Evolutionary conservation across 306 rosid species (phyloP).

Genomic region (Begonia masoniana): DNA sequence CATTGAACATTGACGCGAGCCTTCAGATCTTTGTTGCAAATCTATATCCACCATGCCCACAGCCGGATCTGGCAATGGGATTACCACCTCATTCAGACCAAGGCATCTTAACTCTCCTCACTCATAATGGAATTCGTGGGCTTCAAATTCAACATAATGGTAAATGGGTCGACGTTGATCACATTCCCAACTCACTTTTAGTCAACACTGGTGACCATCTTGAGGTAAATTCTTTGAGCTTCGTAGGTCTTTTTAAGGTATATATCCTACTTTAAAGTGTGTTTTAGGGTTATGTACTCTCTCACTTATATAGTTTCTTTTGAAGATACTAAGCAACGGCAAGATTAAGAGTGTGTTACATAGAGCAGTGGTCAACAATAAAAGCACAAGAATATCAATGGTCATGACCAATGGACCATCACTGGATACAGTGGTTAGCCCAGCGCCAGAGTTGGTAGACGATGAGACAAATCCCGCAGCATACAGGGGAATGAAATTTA

Average conservation of each 20-base stretch:
- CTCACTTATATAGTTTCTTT: not conserved
- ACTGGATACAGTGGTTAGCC: conserved; percentile 21
- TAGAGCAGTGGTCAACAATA: conserved; percentile 36
- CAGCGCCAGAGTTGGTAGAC: conserved; percentile 16
- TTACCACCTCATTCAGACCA: conserved; percentile 47
- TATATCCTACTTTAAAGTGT: too few species aligned
- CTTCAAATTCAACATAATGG: conserved; percentile 34
- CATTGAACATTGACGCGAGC: conserved; percentile 15
- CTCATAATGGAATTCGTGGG: conserved; percentile 30
- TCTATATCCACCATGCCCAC: conserved; percentile 50
- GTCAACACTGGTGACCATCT: conserved; percentile 40
- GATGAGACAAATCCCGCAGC: conserved; percentile 2
- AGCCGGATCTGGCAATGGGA: conserved; percentile 39
- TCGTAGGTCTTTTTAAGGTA: too few species aligned
- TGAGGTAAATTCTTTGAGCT: conserved; percentile 25
- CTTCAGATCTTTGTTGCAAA: conserved; percentile 25
- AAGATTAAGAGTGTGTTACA: conserved; percentile 53
- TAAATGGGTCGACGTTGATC: conserved; percentile 29
- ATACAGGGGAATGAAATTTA: conserved; percentile 14
- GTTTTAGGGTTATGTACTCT: too few species aligned
- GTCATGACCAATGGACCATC: conserved; percentile 42
- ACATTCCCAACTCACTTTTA: conserved; percentile 39
- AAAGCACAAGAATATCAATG: conserved; percentile 29
- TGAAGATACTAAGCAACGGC: conserved; percentile 39
- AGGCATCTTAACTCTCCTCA: conserved; percentile 34